Conservation (phyloP, 2,329 filamentous ascomycete genomes). For the Stagonosporopsis cucurbitacearum region DNA sequence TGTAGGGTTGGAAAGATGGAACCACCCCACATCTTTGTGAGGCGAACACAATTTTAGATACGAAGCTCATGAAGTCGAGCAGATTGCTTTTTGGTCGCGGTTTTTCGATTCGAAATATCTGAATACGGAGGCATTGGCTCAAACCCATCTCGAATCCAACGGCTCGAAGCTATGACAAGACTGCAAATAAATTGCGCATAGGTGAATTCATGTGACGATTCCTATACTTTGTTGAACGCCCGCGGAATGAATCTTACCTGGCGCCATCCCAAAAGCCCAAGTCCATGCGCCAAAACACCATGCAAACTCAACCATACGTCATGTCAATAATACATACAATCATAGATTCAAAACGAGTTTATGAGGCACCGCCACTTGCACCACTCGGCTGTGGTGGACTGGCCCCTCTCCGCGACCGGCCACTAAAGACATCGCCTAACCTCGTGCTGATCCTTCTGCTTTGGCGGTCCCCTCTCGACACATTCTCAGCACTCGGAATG, state of each 20-base stretch:
- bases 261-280: background rate
- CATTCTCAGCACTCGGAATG: conserved; percentile 31
- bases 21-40: background rate
- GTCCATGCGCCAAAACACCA: background rate
- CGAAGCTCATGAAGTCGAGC: background rate
- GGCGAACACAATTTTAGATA: too few species aligned
- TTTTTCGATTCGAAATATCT: background rate
- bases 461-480: conserved; percentile 21
- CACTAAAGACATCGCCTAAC: conserved; percentile 35
- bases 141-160: background rate
- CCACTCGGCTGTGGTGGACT: conserved; percentile 4
- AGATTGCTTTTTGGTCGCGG: background rate
- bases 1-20: background rate
- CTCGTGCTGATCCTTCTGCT: conserved; percentile 37
- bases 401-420: background rate
- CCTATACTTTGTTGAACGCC: too few species aligned
- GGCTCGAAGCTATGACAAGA: background rate
- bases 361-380: background rate
- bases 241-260: too few species aligned
- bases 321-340: conserved; percentile 9
- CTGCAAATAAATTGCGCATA: too few species aligned
- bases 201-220: background rate
- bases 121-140: background rate
- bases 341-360: background rate
- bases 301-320: conserved; percentile 6